Base-by-base conservation (phyloP, 1,284 basidiomycete species). In the Apiotrichum sp. region DNA sequence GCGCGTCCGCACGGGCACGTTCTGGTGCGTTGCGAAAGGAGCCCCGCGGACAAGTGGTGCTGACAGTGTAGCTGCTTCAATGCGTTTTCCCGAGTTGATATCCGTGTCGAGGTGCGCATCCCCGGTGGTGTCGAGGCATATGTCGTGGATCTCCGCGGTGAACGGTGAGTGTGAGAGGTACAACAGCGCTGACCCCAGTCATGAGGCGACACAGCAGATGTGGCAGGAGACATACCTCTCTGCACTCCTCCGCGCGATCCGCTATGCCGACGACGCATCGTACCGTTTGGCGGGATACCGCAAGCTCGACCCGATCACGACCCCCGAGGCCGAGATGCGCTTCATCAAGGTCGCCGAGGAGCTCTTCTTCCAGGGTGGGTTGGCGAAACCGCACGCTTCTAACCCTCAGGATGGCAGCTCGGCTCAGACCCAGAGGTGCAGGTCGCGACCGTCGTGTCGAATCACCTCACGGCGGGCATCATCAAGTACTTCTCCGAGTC, bases 151-250 rank as follows among this genome's bases (percentile, higher is more conserved):
- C 76, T 96, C 53, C 85, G 95, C 31, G 95, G 96, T 29, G 93
- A 98, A 73, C 80, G 89, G 89, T 91, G 66, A 63, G 84, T 77
- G 36, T 38, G 9, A 38, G 13, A n/a, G 5, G 4, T 11, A 13
- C 16, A 3, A 2, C 7, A 3, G 16, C 16, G 32, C 49, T 58
- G 38, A 51, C 51, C 2, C 2, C 65, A 92, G 90, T 64, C 93
- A 96, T 67, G 89, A 95, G 73, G 87, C 93, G 5, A 93, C 91
- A 0, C 82, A 87, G 0, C 89, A 92, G 48, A 84, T 98, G 35
- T 98, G 95, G 95, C 89, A 91, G 74, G 95, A 98, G 78, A 93
- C 93, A 1, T 98, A 95, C 71, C 83, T 98, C 1, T 97, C 95
- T 3, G 93, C 93, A 0, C 74, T 97, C 11, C 81, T 98, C 3